These are phyloP conservation scores for Rutstroemia sp. DNA, from an alignment of 2,329 filamentous ascomycete genomes.

Conservation along the genomic window DNA sequence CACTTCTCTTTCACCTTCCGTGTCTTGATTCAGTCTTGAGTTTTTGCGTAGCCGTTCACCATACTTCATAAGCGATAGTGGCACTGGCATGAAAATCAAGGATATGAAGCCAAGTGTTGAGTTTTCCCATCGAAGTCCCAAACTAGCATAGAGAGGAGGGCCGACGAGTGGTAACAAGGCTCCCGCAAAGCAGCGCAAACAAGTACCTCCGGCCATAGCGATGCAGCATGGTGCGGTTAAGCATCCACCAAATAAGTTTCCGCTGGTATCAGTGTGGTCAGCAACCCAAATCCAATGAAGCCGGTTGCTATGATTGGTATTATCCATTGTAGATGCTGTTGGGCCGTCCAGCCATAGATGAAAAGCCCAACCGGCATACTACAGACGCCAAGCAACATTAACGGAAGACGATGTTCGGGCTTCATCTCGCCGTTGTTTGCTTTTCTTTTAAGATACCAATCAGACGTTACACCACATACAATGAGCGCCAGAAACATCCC, in stretches of 20 bases:
- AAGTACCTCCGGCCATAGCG: constrained; percentile 32
- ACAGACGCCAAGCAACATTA: neutral
- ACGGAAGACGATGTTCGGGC: neutral
- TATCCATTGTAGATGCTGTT: neutral
- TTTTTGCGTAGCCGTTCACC: neutral
- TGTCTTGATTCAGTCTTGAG: neutral
- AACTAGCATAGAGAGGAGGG: neutral
- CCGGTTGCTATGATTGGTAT: neutral
- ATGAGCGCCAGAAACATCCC: neutral
- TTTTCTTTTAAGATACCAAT: no score
- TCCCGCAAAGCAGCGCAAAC: constrained; percentile 36
- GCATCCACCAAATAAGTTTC: constrained; percentile 40
- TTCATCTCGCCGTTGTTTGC: neutral
- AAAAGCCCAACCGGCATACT: neutral
- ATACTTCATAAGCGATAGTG: neutral
- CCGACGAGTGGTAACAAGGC: constrained; percentile 47
- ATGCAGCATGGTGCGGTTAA: constrained; percentile 29
- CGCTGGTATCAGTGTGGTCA: constrained; percentile 14
- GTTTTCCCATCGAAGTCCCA: constrained; percentile 4
- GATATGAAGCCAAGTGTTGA: neutral
- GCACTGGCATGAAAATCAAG: neutral
- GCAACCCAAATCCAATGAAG: neutral
- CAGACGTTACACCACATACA: neutral
- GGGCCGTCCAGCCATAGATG: neutral
- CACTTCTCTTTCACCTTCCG: no score